Conservation (phyloP, 768 basidiomycete species). For the Suillus alpinus region DNA sequence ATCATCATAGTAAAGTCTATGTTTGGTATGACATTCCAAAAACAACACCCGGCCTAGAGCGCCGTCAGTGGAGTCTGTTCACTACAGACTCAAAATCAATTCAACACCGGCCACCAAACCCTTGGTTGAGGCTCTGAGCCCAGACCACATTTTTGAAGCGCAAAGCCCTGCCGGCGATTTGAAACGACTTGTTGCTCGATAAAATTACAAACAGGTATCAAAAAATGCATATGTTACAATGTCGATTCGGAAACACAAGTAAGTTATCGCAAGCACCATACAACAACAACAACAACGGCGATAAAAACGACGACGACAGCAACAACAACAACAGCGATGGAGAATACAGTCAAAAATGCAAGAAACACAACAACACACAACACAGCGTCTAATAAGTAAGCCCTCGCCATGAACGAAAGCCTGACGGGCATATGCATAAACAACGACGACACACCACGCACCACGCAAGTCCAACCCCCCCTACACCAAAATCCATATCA, state of each 20-base stretch:
- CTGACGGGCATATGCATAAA: background rate
- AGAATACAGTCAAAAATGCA: background rate
- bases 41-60: too few species aligned
- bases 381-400: background rate
- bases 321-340: background rate
- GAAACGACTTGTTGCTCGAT: background rate
- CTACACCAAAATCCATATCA: background rate
- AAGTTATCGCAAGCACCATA: constrained; percentile 2
- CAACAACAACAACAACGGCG: background rate
- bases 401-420: background rate
- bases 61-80: too few species aligned
- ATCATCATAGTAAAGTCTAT: too few species aligned
- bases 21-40: too few species aligned
- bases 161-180: too few species aligned
- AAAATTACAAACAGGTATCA: constrained; percentile 2
- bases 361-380: background rate
- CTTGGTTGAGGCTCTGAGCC: too few species aligned
- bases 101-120: too few species aligned
- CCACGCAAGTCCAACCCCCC: background rate
- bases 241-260: background rate
- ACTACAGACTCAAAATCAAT: too few species aligned
- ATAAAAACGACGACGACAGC: background rate
- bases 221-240: constrained; percentile 5
- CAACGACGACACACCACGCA: background rate
- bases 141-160: too few species aligned